Percentiles rank a stretch among this genome's conserved stretches.
These are phyloP conservation scores for Melianthus villosus DNA, from an alignment of 441 rosid species.

Conservation along the genomic window DNA sequence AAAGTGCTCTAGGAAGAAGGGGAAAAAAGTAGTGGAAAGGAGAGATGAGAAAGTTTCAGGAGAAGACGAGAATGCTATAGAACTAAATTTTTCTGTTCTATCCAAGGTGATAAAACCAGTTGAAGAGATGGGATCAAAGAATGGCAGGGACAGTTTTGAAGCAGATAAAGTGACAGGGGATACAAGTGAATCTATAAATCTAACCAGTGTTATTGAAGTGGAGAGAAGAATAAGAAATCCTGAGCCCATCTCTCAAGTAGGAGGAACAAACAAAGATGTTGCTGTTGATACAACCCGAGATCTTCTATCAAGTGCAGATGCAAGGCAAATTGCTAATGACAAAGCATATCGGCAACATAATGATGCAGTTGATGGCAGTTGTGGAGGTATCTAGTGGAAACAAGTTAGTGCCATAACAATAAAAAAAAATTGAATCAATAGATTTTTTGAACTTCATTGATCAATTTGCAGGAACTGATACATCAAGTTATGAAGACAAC, in stretches of 20 bases:
- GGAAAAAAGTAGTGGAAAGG: conserved; percentile 5
- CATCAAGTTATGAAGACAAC: conserved; percentile 5
- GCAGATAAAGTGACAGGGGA: too few species aligned
- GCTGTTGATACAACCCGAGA: conserved; percentile 1
- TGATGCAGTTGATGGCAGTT: conserved; percentile 3
- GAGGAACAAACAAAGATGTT: neutral
- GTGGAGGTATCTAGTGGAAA: conserved; percentile 19
- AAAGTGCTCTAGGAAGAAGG: neutral
- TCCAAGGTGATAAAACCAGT: neutral
- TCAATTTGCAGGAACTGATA: conserved; percentile 15
- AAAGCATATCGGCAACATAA: conserved; percentile 7
- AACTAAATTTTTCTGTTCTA: neutral
- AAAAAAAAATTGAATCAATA: neutral
- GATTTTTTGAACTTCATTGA: neutral
- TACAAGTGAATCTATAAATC: too few species aligned
- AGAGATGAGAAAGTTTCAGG: neutral
- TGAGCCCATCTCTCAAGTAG: neutral
- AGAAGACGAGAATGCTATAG: neutral
- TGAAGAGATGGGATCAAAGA: neutral
- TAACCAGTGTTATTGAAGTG: conserved; percentile 1
- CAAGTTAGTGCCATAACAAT: neutral
- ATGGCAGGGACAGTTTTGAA: too few species aligned
- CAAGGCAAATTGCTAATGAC: conserved; percentile 13
- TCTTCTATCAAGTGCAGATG: conserved; percentile 10
- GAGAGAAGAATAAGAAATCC: neutral